Base-by-base conservation (phyloP, 139 green algal species). In the Coccomyxa sp. region DNA sequence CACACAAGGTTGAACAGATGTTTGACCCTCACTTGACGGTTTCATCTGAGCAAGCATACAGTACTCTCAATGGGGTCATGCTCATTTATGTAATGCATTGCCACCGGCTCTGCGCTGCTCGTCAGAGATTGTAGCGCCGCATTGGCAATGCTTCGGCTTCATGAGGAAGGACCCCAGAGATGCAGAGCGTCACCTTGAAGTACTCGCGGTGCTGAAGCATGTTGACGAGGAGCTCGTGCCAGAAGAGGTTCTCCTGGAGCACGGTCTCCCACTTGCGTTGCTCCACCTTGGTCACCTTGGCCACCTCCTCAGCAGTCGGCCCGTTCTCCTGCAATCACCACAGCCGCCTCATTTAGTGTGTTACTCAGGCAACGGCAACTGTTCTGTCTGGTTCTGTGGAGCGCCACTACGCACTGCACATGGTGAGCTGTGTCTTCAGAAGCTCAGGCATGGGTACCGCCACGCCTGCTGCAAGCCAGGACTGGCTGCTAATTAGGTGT, bases 161-260 rank as follows among this genome's bases (percentile, higher is more conserved):
- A 73, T 54, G 0, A 24, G 9, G 8, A 33, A 16, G 44, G 7
- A 73, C 73, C 40, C 81, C 75, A 50, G 84, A 39, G 29, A 80
- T 75, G 55, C 82, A 90, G 29, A 58, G 79, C 39, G 82, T 72
- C 72, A 73, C 84, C 83, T 88, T 81, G 69, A 83, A 86, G 22
- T 18, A 55, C 36, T 58, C 81, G n/a, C n/a, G n/a, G n/a, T n/a
- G n/a, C n/a, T n/a, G n/a, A n/a, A n/a, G n/a, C n/a, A n/a, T n/a
- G n/a, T n/a, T n/a, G 36, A 86, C 77, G 8, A 90, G 68, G 55
- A 89, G 79, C 27, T 93, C 87, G 73, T 90, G 87, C 88, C 88
- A 95, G 81, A 87, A 92, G 38, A 36, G 75, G 80, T 95, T 94
- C 85, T 95, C 92, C 77, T 94, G 78, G 75, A 86, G 76, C 44